A percentile compares a stretch with the other conserved stretches of the same genome.
Conservation (phyloP, 371 early-diverging fungal species). For the Mortierella sp. region DNA sequence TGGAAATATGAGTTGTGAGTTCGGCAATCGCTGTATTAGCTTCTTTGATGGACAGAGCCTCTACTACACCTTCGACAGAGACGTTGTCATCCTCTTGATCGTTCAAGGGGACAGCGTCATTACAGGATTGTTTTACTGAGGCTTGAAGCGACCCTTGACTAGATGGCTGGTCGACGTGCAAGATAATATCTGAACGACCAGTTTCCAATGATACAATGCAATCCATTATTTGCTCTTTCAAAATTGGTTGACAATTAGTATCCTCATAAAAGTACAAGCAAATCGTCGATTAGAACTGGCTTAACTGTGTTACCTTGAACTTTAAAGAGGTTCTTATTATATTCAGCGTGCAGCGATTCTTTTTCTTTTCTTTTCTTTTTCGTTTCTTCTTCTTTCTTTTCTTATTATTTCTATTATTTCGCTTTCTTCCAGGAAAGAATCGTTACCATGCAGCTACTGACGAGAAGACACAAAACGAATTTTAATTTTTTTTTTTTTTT, state of each 20-base stretch:
- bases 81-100: background rate
- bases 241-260: background rate
- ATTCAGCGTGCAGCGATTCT: too few relatives aligned
- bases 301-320: too few relatives aligned
- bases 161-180: background rate
- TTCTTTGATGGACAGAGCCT: background rate
- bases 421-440: too few relatives aligned
- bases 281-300: too few relatives aligned
- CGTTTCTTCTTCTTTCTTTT: too few relatives aligned
- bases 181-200: background rate
- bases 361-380: too few relatives aligned
- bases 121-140: background rate
- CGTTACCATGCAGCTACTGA: too few relatives aligned
- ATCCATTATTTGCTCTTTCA: background rate
- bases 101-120: background rate
- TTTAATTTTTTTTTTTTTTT: too few relatives aligned
- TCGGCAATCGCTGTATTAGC: background rate
- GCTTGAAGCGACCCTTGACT: background rate
- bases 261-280: background rate
- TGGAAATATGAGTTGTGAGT: too few relatives aligned
- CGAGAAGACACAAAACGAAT: too few relatives aligned
- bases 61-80: background rate
- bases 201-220: background rate
- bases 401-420: too few relatives aligned
- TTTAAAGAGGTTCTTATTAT: too few relatives aligned